Base-by-base conservation (phyloP, 371 early-diverging fungal species). In the Nematocida homosporus region DNA sequence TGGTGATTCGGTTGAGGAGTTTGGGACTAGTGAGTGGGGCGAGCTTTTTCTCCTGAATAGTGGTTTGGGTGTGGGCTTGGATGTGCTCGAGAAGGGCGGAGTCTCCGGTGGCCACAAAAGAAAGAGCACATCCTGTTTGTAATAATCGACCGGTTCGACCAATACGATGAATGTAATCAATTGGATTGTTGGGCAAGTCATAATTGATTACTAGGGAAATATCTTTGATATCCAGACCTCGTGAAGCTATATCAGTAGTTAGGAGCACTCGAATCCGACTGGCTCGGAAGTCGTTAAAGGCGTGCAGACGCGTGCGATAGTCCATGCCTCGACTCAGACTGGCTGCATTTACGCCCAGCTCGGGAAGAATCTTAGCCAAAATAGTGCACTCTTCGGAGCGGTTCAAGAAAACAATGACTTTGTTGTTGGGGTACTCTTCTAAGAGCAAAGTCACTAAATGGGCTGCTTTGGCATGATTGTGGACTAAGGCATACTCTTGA, bases 201-300 rank as follows among this genome's bases (percentile, higher is more conserved):
- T 91, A 95, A 85, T 96, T 93, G 80, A 97, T 86, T 13, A 97
- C 96, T 41, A 91, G 82, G 79, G 92, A 92, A 8, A 97, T 94
- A 1, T 87, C 79, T 27, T 92, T 93, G 79, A 97, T 93, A 87
- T 97, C 96, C 69, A 96, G 83, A 68, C 97, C 97, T 81, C 96
- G 87, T 65, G 93, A 92, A 29, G 91, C 88, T 2, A 96, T 93
- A 84, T 97, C 97, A 0, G 98, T 98, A 27, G 96, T 97, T 2
- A 97, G 93, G 77, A 93, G 83, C 47, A 96, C 75, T 38, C 37
- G 16, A 13, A 44, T 48, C 18, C 32, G 47, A 20, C 75, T 64
- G 0, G 47, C 34, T 44, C 63, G 29, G 41, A 72, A 72, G 10
- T 37, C 32, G 32, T 35, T 32, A 38, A 72, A 72, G 20, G 75